Base-by-base conservation (phyloP, 148 eudicot species). In the Diospyros lotus region DNA sequence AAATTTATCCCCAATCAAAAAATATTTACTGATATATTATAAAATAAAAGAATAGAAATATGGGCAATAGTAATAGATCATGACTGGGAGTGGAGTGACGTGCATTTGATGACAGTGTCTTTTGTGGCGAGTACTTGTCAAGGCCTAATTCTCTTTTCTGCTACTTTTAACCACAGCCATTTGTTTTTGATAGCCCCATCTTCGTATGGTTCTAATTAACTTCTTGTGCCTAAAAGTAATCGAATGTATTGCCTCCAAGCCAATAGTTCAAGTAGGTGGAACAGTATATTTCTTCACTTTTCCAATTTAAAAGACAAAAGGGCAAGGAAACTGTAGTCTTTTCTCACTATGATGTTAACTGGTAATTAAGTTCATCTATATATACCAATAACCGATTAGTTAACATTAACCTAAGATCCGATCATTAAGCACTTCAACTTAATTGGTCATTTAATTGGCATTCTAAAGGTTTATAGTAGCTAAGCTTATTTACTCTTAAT, bases 131-230 rank as follows among this genome's bases (percentile, higher is more conserved):
- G 46, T 39, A 13, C 5, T 15, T 39, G 45, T 54, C 18, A 70
- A 39, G 60, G 17, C 73, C 61, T 39, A 70, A 53, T 12, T 53
- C 46, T 40, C 41, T 41, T 69, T 69, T 46, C 7, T 14, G 2
- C 9, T 4, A 40, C 55, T 38, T 69, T 69, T 38, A 70, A 70
- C 17, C 61, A 53, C 45, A 70, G 4, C 73, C 73, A 70, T 53
- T 38, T 39, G 48, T 67, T 67, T 54, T 55, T 9, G 13, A 28
- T 1, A 5, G 44, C 44, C 17, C 15, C 14, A 46, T 39, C 41
- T 9, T 3, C 12, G 17, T 39, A 39, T 12, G 54, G 54, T 5
- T 11, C 41, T 70, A 53, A 6, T 54, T 70, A 40, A 70, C 48
- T 53, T 40, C 60, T 13, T 53, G 73, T 70, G 73, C 46, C 73